These are phyloP conservation scores for Ustilago xerochloae DNA, from an alignment of 1,284 basidiomycete genomes.

Conservation along the genomic window DNA sequence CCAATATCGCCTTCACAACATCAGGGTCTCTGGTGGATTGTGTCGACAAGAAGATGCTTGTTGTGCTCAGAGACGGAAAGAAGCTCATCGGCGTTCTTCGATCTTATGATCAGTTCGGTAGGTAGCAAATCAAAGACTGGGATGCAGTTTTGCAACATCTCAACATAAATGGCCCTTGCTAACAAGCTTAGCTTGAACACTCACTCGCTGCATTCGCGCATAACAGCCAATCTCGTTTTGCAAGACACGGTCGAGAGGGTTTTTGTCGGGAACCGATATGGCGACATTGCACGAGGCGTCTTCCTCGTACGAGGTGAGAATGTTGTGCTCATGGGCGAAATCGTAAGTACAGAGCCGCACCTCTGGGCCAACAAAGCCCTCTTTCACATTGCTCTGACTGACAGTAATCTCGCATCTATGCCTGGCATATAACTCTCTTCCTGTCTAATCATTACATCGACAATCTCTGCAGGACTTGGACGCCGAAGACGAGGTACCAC, in stretches of 20 bases:
- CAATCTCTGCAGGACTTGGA: slow-evolving; percentile 55
- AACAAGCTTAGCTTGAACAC: background rate
- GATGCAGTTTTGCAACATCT: no score
- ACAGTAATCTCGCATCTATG: background rate
- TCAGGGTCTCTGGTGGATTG: slow-evolving; percentile 66
- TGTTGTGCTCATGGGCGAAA: slow-evolving; percentile 94
- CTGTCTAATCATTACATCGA: background rate
- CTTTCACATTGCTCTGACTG: no score
- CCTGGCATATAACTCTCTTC: no score
- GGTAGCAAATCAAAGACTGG: no score
- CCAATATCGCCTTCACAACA: slow-evolving; percentile 67
- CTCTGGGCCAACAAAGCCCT: background rate
- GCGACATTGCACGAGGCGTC: slow-evolving; percentile 85
- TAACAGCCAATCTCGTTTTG: slow-evolving; percentile 86
- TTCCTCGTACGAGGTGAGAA: slow-evolving; percentile 98
- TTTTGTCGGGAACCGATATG: slow-evolving; percentile 74
- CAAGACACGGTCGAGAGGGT: slow-evolving; percentile 77
- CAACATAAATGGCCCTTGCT: background rate
- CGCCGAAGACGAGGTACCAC: slow-evolving; percentile 63
- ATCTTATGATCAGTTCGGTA: slow-evolving; percentile 99
- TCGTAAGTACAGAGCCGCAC: slow-evolving; percentile 75
- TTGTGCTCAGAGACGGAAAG: slow-evolving; percentile 92
- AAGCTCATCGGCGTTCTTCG: slow-evolving; percentile 95
- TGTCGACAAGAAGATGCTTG: slow-evolving; percentile 86
- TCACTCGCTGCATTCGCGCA: background rate